Evolutionary conservation across 306 rosid genomes (phyloP).

Genomic region (Malus domestica): DNA sequence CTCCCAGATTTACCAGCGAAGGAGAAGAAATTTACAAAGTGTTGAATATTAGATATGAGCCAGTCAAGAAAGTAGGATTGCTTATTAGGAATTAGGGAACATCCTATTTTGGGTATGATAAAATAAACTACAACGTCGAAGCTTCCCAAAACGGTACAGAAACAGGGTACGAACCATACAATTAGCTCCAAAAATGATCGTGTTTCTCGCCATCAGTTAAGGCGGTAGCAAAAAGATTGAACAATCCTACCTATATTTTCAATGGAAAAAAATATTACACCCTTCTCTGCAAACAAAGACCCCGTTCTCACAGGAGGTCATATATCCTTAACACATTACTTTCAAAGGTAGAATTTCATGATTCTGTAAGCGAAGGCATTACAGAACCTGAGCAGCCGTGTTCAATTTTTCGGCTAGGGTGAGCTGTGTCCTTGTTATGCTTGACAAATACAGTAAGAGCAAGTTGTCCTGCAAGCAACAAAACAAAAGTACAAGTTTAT

Average conservation of each 20-base stretch:
- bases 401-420: slow-evolving; percentile 84
- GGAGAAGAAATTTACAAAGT: background rate
- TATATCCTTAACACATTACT: background rate
- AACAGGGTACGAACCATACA: background rate
- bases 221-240: slow-evolving; percentile 5
- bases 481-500: background rate
- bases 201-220: slow-evolving; percentile 6
- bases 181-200: slow-evolving; percentile 2
- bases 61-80: background rate
- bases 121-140: background rate
- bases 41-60: background rate
- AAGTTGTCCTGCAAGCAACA: slow-evolving; percentile 54
- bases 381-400: slow-evolving; percentile 94
- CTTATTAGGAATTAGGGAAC: background rate
- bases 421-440: slow-evolving; percentile 84
- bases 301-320: slow-evolving; percentile 4
- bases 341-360: background rate
- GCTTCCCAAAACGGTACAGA: background rate
- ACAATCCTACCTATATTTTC: slow-evolving; percentile 18
- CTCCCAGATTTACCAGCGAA: no score
- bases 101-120: background rate
- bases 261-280: slow-evolving; percentile 18
- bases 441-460: slow-evolving; percentile 77
- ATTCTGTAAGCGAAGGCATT: background rate
- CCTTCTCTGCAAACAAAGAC: background rate